Conservation (phyloP, 495 filamentous ascomycete genomes). For the Neurospora hispaniola region DNA sequence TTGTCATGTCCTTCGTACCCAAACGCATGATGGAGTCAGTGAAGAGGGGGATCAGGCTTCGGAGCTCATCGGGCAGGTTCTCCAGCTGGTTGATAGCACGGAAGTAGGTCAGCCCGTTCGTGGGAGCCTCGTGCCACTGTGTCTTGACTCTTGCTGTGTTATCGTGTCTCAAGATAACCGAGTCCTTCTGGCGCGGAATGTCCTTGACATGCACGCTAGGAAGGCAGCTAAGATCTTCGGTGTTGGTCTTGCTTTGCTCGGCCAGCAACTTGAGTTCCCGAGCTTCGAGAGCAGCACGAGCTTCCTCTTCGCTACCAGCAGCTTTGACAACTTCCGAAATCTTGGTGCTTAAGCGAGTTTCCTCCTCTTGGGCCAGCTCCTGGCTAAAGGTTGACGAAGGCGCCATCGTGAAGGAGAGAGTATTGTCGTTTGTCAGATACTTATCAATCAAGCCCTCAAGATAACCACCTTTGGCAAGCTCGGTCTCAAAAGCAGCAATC, state of each 20-base stretch:
- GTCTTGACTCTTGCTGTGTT: slow-evolving; percentile 57
- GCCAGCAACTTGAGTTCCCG: slow-evolving; percentile 71
- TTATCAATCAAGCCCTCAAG: slow-evolving; percentile 79
- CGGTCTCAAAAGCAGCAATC: slow-evolving; percentile 64
- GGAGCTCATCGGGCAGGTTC: slow-evolving; percentile 73
- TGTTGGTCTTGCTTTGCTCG: slow-evolving; percentile 71
- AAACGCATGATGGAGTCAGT: slow-evolving; percentile 86
- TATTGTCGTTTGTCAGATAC: slow-evolving; percentile 78
- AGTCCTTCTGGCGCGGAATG: slow-evolving; percentile 70
- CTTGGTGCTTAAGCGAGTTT: slow-evolving; percentile 54
- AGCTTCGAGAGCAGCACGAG: slow-evolving; percentile 54
- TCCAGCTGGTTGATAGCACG: slow-evolving; percentile 72
- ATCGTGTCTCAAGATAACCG: slow-evolving; percentile 56
- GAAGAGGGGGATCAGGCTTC: slow-evolving; percentile 80
- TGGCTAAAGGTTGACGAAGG: slow-evolving; percentile 63
- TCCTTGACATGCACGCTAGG: slow-evolving; percentile 81
- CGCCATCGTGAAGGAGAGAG: slow-evolving; percentile 88
- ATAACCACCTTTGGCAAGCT: slow-evolving; percentile 61
- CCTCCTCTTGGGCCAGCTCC: slow-evolving; percentile 70
- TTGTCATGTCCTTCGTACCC: slow-evolving; percentile 73
- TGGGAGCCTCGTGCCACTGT: slow-evolving; percentile 85
- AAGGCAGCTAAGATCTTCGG: slow-evolving; percentile 75
- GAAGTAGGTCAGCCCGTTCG: slow-evolving; percentile 95
- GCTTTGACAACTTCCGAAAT: slow-evolving; percentile 55
- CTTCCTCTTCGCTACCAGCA: slow-evolving; percentile 60